Evolutionary conservation across 805 yeast species (phyloP).

Genomic region (Candida pini): DNA sequence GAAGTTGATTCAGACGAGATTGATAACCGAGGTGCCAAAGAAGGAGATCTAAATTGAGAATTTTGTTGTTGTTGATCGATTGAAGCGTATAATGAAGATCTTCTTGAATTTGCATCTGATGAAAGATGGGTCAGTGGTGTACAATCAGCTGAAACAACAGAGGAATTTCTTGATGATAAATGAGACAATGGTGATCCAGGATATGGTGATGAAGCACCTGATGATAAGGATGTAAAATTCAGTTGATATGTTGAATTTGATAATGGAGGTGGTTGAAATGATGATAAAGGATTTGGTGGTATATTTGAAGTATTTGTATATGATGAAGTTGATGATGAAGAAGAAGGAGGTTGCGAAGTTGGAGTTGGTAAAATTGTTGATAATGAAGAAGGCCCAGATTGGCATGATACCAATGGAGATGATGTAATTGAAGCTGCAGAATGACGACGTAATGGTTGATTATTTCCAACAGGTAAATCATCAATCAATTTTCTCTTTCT

Average conservation of each 20-base stretch:
- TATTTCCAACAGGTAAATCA: constrained; percentile 13
- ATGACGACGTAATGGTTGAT: constrained; percentile 25
- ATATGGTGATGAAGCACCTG: constrained; percentile 18
- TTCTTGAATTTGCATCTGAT: constrained; percentile 19
- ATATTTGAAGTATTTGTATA: constrained; percentile 1
- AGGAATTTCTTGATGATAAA: constrained; percentile 27
- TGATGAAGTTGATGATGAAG: neutral
- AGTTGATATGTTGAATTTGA: constrained; percentile 3
- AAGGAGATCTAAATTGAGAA: constrained; percentile 16
- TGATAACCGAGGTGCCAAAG: constrained; percentile 21
- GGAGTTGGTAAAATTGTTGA: neutral
- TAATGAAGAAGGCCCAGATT: constrained; percentile 2
- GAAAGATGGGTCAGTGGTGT: constrained; percentile 24
- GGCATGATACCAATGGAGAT: constrained; percentile 3
- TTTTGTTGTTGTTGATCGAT: constrained; percentile 4
- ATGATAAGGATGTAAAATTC: constrained; percentile 6
- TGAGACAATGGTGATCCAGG: constrained; percentile 27
- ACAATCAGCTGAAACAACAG: constrained; percentile 26
- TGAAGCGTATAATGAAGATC: constrained; percentile 22
- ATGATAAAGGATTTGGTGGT: neutral
- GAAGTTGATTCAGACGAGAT: constrained; percentile 9
- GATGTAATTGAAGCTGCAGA: constrained; percentile 27
- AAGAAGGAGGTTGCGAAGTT: neutral
- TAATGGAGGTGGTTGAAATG: neutral
- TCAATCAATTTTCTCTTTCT: constrained; percentile 24